Evolutionary conservation across 768 basidiomycete species (phyloP).

Genomic region (Pholiota microspora): DNA sequence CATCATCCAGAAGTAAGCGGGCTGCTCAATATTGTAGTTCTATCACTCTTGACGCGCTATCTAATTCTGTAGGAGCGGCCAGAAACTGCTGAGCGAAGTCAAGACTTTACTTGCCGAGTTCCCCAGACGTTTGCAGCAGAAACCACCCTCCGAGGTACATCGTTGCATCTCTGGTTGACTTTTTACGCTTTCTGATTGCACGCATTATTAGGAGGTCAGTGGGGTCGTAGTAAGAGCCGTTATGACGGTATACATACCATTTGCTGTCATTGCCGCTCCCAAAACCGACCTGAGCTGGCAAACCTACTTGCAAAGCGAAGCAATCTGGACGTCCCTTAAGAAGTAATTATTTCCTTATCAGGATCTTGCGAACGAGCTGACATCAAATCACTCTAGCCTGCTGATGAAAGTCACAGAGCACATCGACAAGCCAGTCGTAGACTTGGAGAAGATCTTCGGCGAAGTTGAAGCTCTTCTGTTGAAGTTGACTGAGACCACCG

Average conservation of each 20-base stretch:
- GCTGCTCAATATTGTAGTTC: no score
- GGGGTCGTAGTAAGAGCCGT: not conserved
- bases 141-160: slow-evolving; percentile 1
- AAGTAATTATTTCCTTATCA: not conserved
- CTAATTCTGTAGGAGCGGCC: not conserved
- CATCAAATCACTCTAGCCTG: not conserved
- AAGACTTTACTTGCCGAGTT: not conserved
- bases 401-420: slow-evolving; percentile 2
- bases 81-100: not conserved
- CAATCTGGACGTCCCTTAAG: not conserved
- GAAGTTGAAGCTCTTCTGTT: slow-evolving; percentile 3
- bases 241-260: slow-evolving; percentile 4
- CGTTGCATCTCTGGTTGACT: not conserved
- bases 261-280: not conserved
- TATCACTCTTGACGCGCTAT: no score
- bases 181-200: not conserved
- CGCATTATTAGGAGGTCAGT: not conserved
- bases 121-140: not conserved
- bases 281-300: not conserved
- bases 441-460: not conserved
- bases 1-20: not conserved
- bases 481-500: not conserved
- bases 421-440: not conserved
- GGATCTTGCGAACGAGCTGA: not conserved
- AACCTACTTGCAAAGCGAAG: not conserved